Percentiles rank a stretch among this genome's conserved stretches.
Conservation (phyloP, 768 basidiomycete species). For the Xanthoconium purpureum region DNA sequence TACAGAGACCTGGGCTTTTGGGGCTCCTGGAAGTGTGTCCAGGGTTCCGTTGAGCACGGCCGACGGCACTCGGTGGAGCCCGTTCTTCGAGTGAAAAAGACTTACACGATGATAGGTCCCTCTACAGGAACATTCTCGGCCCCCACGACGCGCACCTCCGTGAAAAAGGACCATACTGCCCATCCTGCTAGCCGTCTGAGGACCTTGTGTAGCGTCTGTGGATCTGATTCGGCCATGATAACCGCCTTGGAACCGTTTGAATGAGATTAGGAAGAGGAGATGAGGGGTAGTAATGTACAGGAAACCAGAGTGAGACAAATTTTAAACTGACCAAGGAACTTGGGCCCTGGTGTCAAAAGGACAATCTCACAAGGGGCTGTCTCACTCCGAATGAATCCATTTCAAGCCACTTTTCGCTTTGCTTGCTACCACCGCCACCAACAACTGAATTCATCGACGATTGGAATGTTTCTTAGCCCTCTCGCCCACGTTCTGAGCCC, state of each 20-base stretch:
- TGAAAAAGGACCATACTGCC: conserved; percentile 85
- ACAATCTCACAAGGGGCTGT: no score
- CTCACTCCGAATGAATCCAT: background rate
- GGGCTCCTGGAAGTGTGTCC: background rate
- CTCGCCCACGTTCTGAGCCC: no score
- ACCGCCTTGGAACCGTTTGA: background rate
- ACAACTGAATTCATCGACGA: background rate
- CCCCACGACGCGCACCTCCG: conserved; percentile 81
- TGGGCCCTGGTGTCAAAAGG: no score
- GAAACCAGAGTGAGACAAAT: background rate
- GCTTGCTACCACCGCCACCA: background rate
- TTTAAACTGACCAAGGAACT: background rate
- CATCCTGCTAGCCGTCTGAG: conserved; percentile 69
- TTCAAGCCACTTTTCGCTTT: conserved; percentile 1
- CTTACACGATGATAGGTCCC: conserved; percentile 93
- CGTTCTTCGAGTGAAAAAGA: conserved; percentile 15
- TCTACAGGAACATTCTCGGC: conserved; percentile 82
- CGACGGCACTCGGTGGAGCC: background rate
- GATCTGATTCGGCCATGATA: conserved; percentile 32
- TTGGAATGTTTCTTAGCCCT: background rate
- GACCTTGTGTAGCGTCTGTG: conserved; percentile 58
- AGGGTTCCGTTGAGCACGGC: conserved; percentile 3
- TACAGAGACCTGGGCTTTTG: background rate
- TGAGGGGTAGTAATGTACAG: conserved; percentile 10
- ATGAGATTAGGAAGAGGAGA: conserved; percentile 5